Evolutionary conservation across 306 rosid species (phyloP), one percentile per base, ranked within the genome.

Genomic region (Prinsepia uniflora): DNA sequence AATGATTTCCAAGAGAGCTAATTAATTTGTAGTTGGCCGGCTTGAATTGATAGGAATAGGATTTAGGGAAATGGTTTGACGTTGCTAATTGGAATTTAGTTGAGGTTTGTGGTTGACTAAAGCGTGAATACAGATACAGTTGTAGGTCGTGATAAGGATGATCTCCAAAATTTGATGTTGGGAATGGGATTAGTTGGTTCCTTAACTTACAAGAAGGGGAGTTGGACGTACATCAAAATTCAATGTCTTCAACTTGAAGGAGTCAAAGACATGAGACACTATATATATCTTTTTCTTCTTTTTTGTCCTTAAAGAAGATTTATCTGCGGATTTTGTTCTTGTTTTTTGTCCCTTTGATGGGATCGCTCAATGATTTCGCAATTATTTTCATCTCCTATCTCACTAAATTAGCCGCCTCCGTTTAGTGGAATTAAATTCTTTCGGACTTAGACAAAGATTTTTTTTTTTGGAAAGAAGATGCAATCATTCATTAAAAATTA

Each of bases 361-460:
- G 83, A 83, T 72, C 13, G 81, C 77, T 72, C 74, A 52, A 63
- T 79, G 78, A 71, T 82, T 54, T 67, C 70, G 49, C 50, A 62
- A 67, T 75, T 46, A 75, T 82, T 76, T 66, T 12, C 20, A 24
- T 42, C 65, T 68, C 59, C 24, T 48, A 63, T 55, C 58, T 44
- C 44, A 14, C 57, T 67, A 1, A 30, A 30, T 30, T 56, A 19
- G 73, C 59, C 41, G 10, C 71, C 36, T 30, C 36, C 4, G 36
- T 30, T 30, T 30, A 30, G 36, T 30, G 36, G 36, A 3, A 30
- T 30, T 30, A 3, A 30, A 30, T 30, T 30, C 36, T 30, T 30
- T 30, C 4, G 36, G 36, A 3, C 1, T 30, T 3, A 30, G 3
- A 3, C 2, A 0, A 30, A 1, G 36, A 30, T 30, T 30, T 24